Conservation (phyloP, 257 asterid genomes). For the Paraleonurus japonicus region DNA sequence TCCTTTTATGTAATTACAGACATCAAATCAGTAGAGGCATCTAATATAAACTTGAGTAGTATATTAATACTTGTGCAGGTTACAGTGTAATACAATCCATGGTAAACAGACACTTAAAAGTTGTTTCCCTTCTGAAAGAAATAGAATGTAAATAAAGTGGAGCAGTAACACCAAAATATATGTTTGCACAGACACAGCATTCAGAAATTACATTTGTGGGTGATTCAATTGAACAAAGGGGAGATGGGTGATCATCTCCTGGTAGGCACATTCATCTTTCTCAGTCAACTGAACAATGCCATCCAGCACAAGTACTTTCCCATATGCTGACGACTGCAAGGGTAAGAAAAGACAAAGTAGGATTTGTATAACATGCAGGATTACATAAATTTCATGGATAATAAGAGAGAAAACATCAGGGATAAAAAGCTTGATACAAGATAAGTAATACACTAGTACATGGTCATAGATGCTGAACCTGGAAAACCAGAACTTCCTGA, state of each 20-base stretch:
- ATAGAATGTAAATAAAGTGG: neutral
- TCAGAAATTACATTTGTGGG: constrained; percentile 66
- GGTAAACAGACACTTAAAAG: neutral
- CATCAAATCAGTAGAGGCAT: neutral
- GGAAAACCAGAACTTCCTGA: constrained; percentile 93
- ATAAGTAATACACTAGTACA: neutral
- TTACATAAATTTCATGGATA: neutral
- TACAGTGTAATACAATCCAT: neutral
- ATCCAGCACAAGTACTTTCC: constrained; percentile 91
- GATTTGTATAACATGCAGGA: neutral
- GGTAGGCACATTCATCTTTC: constrained; percentile 98
- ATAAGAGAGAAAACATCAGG: constrained; percentile 3
- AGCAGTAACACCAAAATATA: constrained; percentile 7
- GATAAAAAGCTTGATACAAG: neutral
- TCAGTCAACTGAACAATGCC: constrained; percentile 98
- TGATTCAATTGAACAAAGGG: constrained; percentile 86
- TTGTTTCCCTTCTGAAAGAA: constrained; percentile 5
- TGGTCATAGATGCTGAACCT: constrained; percentile 54
- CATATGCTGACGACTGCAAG: constrained; percentile 74
- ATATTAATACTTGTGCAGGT: neutral
- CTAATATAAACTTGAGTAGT: neutral
- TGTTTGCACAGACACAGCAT: neutral
- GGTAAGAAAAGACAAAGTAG: neutral
- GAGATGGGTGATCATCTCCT: constrained; percentile 97
- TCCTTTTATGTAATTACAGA: neutral